phyloP scores from a whole-genome alignment of 2,329 filamentous ascomycete genomes.

The Cladophialophora exuberans region DNA sequence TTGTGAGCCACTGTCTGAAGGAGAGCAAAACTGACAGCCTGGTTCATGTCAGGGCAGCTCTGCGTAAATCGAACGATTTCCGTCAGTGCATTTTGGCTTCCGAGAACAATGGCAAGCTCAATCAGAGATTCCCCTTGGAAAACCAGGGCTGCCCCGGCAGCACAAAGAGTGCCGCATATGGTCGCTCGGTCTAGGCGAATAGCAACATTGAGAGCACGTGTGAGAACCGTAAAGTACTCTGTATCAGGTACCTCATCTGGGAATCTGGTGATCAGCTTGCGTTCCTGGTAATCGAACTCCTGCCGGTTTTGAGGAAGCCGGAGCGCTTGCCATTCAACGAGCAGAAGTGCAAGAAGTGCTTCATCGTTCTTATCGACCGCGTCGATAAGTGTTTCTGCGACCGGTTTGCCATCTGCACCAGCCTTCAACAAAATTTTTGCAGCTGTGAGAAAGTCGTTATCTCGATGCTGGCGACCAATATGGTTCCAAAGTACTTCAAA shows the following conservation, averaged over 20 bases:
- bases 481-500: constrained; percentile 13
- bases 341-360: neutral
- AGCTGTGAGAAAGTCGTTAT: neutral
- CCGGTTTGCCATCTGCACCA: neutral
- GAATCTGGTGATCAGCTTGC: neutral
- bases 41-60: neutral
- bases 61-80: neutral
- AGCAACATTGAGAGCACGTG: neutral
- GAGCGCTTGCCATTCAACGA: neutral
- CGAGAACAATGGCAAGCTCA: neutral
- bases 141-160: constrained; percentile 8
- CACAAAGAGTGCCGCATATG: constrained; percentile 5
- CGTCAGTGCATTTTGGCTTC: constrained; percentile 4
- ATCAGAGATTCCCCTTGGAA: constrained; percentile 3
- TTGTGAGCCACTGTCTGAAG: constrained; percentile 4
- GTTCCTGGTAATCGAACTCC: constrained; percentile 8
- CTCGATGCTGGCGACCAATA: neutral
- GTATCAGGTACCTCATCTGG: neutral
- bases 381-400: constrained; percentile 2
- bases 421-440: constrained; percentile 7
- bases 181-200: neutral
- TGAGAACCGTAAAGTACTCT: constrained; percentile 6
- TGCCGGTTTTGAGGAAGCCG: constrained; percentile 2
- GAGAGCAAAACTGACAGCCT: constrained; percentile 4
- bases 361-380: constrained; percentile 1